Conservation (phyloP, 129 eudicot species). For the Rutidosis leptorrhynchoides region DNA sequence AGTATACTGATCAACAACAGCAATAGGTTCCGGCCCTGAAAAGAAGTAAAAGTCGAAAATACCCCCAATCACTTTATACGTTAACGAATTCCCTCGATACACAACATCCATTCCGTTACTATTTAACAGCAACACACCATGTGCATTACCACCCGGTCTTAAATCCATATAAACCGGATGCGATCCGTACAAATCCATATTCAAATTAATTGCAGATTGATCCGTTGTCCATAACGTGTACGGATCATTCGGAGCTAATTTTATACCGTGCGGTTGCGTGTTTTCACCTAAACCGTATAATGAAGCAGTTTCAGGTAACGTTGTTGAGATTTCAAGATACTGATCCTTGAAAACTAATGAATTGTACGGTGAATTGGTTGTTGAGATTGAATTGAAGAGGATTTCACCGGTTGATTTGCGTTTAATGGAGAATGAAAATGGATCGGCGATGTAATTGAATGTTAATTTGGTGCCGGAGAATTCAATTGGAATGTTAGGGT, state of each 20-base stretch:
- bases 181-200: constrained; percentile 83
- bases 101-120: constrained; percentile 98
- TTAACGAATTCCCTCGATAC: constrained; percentile 71
- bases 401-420: constrained; percentile 72
- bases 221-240: constrained; percentile 87
- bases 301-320: constrained; percentile 66
- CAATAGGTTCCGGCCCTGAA: constrained; percentile 72
- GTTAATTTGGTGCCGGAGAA: constrained; percentile 44
- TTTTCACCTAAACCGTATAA: constrained; percentile 90
- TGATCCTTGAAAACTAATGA: constrained; percentile 82
- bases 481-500: constrained; percentile 35
- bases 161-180: constrained; percentile 99
- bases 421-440: constrained; percentile 70
- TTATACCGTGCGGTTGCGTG: constrained; percentile 92
- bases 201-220: constrained; percentile 73
- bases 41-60: constrained; percentile 92
- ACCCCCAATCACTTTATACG: constrained; percentile 97
- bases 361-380: constrained; percentile 47
- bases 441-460: constrained; percentile 66
- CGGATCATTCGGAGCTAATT: constrained; percentile 77
- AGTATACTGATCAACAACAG: constrained; percentile 89
- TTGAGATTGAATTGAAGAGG: constrained; percentile 61
- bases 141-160: constrained; percentile 60
- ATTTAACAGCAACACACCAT: constrained; percentile 80
- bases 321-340: constrained; percentile 78